Base-by-base conservation (phyloP, 805 yeast genomes). In the Yamadazyma laniorum region DNA sequence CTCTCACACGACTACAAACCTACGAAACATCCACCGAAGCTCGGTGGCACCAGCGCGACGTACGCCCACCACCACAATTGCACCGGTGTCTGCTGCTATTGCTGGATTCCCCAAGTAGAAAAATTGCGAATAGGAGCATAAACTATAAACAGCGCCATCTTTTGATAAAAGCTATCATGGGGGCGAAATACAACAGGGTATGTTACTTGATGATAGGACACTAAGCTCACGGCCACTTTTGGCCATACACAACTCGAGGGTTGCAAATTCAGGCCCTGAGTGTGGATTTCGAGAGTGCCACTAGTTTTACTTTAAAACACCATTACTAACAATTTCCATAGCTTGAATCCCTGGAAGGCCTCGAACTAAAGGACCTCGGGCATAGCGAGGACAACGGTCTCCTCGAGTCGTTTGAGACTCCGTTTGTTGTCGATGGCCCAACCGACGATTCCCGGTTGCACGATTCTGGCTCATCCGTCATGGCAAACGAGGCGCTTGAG, bases 401-500 rank as follows among this genome's bases (percentile, higher is more conserved):
- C 9, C 36, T 37, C 18, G 41, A 32, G 15, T 32, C 41, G 4
- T 37, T 37, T 16, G 26, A 37, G 18, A 32, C 35, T 19, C 35
- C 34, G 12, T 25, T 31, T 7, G 30, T 12, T 2, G 41, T 31
- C 9, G 32, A 28, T 8, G 35, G 21, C 6, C 3, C 4, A 6
- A 18, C 13, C 5, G 29, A 27, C n/a, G 36, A 29, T n/a, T 25
- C 27, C 9, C 30, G 32, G 22, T 21, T 29, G 36, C 23, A 11
- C 2, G 18, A 3, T 7, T 34, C 37, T 8, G 18, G 18, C 26
- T 13, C 23, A 5, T 11, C 13, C 11, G 7, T 25, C n/a, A n/a
- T 16, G 13, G 12, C 14, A 5, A 23, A 34, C 21, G 21, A 13
- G 21, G 50, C 50, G 6, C 19, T 38, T 27, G 48, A 43, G 22